phyloP scores from a whole-genome alignment of 768 basidiomycete genomes.

The Phaeotremella skinneri region DNA sequence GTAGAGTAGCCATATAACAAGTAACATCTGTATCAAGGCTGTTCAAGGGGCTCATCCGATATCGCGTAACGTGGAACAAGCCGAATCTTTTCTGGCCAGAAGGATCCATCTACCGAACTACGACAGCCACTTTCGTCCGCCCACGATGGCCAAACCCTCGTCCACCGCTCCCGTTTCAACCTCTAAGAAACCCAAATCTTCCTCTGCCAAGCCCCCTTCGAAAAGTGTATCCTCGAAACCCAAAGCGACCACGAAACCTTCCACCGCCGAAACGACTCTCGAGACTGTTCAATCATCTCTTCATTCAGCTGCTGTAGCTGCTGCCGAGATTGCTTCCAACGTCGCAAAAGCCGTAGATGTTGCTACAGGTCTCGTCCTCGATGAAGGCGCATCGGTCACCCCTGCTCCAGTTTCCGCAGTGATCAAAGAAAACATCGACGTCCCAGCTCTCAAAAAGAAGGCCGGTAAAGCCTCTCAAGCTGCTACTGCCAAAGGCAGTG shows the following conservation, averaged over 20 bases:
- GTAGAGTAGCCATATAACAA: too few relatives aligned
- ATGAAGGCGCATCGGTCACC: slow-evolving; percentile 18
- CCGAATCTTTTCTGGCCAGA: too few relatives aligned
- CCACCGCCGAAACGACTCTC: slow-evolving; percentile 3
- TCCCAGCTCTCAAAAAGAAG: slow-evolving; percentile 23
- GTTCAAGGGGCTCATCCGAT: too few relatives aligned
- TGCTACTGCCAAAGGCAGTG: background rate
- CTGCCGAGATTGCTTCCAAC: slow-evolving; percentile 14
- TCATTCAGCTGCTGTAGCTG: background rate
- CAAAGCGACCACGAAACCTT: slow-evolving; percentile 3
- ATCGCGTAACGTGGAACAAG: too few relatives aligned
- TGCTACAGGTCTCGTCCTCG: slow-evolving; percentile 30
- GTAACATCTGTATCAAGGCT: too few relatives aligned
- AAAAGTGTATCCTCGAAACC: background rate
- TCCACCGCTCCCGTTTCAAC: background rate
- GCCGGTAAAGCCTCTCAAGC: slow-evolving; percentile 14
- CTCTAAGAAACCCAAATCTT: slow-evolving; percentile 13
- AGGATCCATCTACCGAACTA: too few relatives aligned
- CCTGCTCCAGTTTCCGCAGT: slow-evolving; percentile 27
- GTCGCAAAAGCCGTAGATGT: slow-evolving; percentile 27
- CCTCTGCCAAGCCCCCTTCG: background rate
- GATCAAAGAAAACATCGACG: slow-evolving; percentile 29
- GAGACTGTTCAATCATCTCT: slow-evolving; percentile 11
- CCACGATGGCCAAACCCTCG: slow-evolving; percentile 16
- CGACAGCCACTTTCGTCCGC: too few relatives aligned